phyloP scores from a whole-genome alignment of 768 basidiomycete genomes.

The Krasilnikovozyma curviuscula region DNA sequence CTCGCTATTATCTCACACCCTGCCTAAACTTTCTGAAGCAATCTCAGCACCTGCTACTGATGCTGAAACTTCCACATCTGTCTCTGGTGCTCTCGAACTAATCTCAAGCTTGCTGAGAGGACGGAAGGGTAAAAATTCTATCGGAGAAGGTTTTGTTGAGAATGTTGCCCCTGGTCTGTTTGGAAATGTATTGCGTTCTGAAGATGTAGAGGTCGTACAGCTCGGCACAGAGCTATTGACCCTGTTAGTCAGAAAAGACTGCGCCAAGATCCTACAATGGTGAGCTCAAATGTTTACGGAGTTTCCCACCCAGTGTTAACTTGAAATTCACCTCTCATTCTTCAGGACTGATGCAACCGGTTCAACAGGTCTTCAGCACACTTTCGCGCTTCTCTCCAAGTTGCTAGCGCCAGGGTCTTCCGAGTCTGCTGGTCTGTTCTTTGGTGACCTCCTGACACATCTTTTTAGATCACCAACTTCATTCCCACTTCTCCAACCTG shows the following conservation, averaged over 20 bases:
- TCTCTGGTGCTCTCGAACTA: slow-evolving; percentile 65
- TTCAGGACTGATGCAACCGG: slow-evolving; percentile 34
- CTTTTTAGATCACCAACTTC: slow-evolving; percentile 68
- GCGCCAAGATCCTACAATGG: slow-evolving; percentile 61
- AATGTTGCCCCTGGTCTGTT: slow-evolving; percentile 58
- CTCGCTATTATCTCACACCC: slow-evolving; percentile 47
- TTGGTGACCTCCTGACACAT: slow-evolving; percentile 89
- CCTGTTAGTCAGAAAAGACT: slow-evolving; percentile 67
- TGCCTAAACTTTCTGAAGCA: slow-evolving; percentile 51
- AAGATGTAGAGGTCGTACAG: slow-evolving; percentile 57
- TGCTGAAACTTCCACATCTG: slow-evolving; percentile 48
- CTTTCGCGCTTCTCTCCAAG: slow-evolving; percentile 55
- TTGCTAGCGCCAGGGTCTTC: slow-evolving; percentile 54
- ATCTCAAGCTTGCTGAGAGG: slow-evolving; percentile 52
- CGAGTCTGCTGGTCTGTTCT: slow-evolving; percentile 78
- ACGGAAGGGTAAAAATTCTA: slow-evolving; percentile 27
- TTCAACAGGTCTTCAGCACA: slow-evolving; percentile 52
- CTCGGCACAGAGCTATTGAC: slow-evolving; percentile 44
- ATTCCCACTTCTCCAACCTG: slow-evolving; percentile 57
- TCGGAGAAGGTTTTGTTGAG: slow-evolving; percentile 66
- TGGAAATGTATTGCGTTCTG: slow-evolving; percentile 42
- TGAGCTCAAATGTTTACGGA: slow-evolving; percentile 8
- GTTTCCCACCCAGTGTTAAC: neutral
- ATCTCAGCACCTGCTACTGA: slow-evolving; percentile 32
- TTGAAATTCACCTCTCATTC: neutral